A percentile compares a stretch with the other conserved stretches of the same genome.
Evolutionary conservation across 257 asterid genomes (phyloP).

Genomic region (Datura wrightii): DNA sequence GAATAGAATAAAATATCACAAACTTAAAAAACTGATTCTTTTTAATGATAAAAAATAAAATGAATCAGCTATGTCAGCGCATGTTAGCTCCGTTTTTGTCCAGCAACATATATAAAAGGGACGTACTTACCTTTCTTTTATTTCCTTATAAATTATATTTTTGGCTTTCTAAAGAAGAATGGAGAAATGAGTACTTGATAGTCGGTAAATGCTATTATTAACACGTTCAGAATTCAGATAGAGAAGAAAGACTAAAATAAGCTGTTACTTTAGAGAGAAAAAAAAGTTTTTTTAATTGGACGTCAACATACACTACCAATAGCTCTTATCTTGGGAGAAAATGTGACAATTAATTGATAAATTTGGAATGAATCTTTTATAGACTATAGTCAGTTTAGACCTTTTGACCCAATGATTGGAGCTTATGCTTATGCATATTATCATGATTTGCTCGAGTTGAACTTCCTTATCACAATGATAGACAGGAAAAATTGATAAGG

Average conservation of each 20-base stretch:
- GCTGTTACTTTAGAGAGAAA: neutral
- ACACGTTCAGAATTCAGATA: neutral
- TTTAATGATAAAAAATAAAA: neutral
- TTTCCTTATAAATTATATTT: neutral
- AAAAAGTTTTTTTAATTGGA: neutral
- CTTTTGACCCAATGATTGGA: neutral
- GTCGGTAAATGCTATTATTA: conserved; percentile 9
- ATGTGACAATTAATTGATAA: neutral
- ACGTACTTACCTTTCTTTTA: neutral
- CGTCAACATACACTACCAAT: neutral
- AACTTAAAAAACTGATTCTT: neutral
- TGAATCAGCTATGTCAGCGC: neutral
- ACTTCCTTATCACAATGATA: neutral
- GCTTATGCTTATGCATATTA: neutral
- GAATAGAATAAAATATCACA: neutral
- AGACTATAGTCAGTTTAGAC: neutral
- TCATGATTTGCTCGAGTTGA: neutral
- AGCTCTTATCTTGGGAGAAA: neutral
- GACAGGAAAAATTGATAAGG: neutral
- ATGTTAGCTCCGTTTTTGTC: neutral
- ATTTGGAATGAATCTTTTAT: neutral
- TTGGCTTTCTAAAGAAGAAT: neutral
- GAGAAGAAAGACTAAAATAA: neutral
- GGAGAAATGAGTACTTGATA: neutral
- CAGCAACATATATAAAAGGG: neutral